phyloP scores from a whole-genome alignment of 2,329 filamentous ascomycete species.

The Exophiala bonariae region DNA sequence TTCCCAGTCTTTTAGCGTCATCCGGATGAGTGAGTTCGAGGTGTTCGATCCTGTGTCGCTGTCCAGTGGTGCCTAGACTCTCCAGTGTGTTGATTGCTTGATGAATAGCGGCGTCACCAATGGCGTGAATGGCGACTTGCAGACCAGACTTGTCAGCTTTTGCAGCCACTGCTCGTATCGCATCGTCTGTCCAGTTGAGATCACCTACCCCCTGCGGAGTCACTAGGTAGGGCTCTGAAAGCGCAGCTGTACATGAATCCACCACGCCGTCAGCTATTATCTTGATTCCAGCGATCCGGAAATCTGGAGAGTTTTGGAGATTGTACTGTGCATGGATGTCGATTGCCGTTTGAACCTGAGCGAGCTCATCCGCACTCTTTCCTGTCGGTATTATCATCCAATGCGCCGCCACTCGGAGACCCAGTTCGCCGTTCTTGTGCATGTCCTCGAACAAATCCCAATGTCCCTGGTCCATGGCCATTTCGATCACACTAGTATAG shows the following conservation, averaged over 20 bases:
- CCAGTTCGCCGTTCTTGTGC: slow-evolving; percentile 33
- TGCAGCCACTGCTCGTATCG: slow-evolving; percentile 42
- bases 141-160: slow-evolving; percentile 43
- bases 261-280: slow-evolving; percentile 51
- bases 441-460: slow-evolving; percentile 46
- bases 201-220: slow-evolving; percentile 40
- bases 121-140: slow-evolving; percentile 52
- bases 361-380: slow-evolving; percentile 38
- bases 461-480: slow-evolving; percentile 52
- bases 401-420: slow-evolving; percentile 47
- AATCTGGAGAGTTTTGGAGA: slow-evolving; percentile 37
- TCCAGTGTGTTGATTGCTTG: slow-evolving; percentile 48
- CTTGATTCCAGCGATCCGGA: slow-evolving; percentile 49
- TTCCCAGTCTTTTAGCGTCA: slow-evolving; percentile 46
- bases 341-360: slow-evolving; percentile 47
- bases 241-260: slow-evolving; percentile 51
- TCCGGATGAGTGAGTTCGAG: slow-evolving; percentile 48
- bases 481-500: slow-evolving; percentile 50
- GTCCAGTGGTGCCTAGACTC: slow-evolving; percentile 37
- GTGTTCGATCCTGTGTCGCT: slow-evolving; percentile 51
- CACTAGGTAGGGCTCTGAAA: slow-evolving; percentile 46
- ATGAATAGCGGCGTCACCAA: slow-evolving; percentile 48
- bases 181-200: slow-evolving; percentile 46
- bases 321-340: slow-evolving; percentile 41
- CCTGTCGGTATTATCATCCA: slow-evolving; percentile 47